Percentiles rank a stretch among this genome's conserved stretches.
These are phyloP conservation scores for Nicotiana rustica DNA, from an alignment of 305 asterid species.

Conservation along the genomic window DNA sequence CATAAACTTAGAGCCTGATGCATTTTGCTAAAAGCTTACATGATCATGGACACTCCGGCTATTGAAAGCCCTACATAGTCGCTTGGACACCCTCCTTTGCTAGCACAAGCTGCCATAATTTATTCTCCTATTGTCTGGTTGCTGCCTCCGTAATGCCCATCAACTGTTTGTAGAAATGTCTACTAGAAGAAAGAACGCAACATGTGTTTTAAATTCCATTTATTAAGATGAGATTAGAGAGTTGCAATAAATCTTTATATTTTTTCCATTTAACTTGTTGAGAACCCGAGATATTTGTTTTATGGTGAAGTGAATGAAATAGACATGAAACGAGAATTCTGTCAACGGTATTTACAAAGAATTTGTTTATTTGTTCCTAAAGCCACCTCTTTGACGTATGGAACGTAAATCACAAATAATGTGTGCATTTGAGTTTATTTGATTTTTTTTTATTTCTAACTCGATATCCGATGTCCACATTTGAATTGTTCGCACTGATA, in stretches of 20 bases:
- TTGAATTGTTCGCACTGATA: no score
- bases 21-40: conserved; percentile 47
- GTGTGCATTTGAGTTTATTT: neutral
- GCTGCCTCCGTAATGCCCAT: conserved; percentile 35
- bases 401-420: neutral
- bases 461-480: no score
- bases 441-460: no score
- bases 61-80: conserved; percentile 74
- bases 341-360: neutral
- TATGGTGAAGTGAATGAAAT: neutral
- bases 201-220: neutral
- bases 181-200: neutral
- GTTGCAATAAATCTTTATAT: neutral
- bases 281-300: neutral
- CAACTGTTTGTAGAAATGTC: conserved; percentile 46
- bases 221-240: no score
- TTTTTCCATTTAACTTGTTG: neutral
- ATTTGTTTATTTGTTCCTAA: neutral
- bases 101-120: conserved; percentile 74
- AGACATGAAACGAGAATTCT: neutral
- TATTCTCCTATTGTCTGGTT: neutral
- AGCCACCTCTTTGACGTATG: neutral
- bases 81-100: conserved; percentile 80
- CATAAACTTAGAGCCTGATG: neutral
- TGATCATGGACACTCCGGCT: conserved; percentile 57